phyloP scores from a whole-genome alignment of 2,329 filamentous ascomycete genomes.

The Cladosporium cucumerinum region DNA sequence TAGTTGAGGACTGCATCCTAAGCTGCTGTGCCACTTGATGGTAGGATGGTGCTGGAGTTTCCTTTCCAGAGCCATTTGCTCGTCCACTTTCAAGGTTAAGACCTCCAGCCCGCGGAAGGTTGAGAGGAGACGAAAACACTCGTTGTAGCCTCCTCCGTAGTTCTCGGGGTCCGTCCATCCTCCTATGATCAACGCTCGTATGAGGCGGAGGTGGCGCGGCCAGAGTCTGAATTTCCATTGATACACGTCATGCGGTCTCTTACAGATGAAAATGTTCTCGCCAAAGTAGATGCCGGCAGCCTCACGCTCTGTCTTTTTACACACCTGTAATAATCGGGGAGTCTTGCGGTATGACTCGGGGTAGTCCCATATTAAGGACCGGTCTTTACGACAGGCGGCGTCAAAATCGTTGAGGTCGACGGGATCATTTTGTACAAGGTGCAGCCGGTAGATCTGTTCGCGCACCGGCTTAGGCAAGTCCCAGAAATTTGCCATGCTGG shows the following conservation, averaged over 20 bases:
- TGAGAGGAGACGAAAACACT: background rate
- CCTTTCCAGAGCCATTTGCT: background rate
- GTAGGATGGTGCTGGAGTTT: background rate
- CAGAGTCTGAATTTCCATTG: background rate
- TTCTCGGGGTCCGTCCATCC: background rate
- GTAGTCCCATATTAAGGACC: background rate
- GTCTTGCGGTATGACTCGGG: background rate
- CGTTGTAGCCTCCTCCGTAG: background rate
- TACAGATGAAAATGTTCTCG: constrained; percentile 12
- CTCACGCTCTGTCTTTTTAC: constrained; percentile 21
- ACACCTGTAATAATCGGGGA: constrained; percentile 21
- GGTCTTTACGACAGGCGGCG: background rate
- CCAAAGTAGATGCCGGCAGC: constrained; percentile 26
- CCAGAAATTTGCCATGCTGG: constrained; percentile 27
- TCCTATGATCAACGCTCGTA: background rate
- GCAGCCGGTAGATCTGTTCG: constrained; percentile 27
- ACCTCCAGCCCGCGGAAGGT: background rate
- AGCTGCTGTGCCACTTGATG: background rate
- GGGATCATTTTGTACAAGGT: constrained; percentile 22
- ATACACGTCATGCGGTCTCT: background rate
- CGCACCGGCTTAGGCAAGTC: constrained; percentile 25
- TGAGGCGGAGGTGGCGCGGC: background rate
- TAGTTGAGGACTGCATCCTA: constrained; percentile 20
- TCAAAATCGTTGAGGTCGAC: constrained; percentile 12
- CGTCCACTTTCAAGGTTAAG: constrained; percentile 1